These are phyloP conservation scores for Styphnolobium japonicum DNA, from an alignment of 306 rosid genomes.

Conservation along the genomic window DNA sequence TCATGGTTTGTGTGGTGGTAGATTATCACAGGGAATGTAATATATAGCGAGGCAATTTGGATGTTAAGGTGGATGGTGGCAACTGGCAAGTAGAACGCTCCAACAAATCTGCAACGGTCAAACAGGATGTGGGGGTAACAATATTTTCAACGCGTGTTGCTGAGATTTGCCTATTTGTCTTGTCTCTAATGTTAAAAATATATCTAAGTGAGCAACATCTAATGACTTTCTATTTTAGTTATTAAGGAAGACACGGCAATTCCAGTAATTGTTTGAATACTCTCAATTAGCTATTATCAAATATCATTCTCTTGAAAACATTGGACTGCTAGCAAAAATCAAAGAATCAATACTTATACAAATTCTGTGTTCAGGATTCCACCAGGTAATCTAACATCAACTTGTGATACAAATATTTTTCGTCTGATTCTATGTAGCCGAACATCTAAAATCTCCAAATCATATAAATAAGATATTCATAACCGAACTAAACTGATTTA, in stretches of 20 bases:
- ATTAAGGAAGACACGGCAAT: neutral
- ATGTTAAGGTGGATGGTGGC: constrained; percentile 19
- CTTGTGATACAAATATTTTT: neutral
- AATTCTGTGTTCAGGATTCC: neutral
- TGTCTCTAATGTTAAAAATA: neutral
- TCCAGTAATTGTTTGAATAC: neutral
- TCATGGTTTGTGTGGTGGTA: constrained; percentile 27
- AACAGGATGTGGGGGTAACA: neutral
- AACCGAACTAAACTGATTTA: too few species aligned
- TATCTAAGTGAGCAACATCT: neutral
- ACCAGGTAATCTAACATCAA: neutral
- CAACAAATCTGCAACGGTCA: constrained; percentile 4
- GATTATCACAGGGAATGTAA: neutral
- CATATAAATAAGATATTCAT: too few species aligned
- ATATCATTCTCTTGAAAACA: neutral
- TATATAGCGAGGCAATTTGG: neutral
- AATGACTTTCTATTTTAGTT: neutral
- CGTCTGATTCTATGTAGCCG: neutral
- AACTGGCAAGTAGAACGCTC: constrained; percentile 55
- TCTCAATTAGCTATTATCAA: neutral
- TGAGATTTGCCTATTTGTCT: too few species aligned
- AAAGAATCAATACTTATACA: neutral
- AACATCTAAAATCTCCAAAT: neutral
- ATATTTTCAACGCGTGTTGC: too few species aligned
- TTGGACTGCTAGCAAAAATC: neutral